Evolutionary conservation across 495 filamentous ascomycete species (phyloP).

Genomic region (Beverwykella pulmonaria): DNA sequence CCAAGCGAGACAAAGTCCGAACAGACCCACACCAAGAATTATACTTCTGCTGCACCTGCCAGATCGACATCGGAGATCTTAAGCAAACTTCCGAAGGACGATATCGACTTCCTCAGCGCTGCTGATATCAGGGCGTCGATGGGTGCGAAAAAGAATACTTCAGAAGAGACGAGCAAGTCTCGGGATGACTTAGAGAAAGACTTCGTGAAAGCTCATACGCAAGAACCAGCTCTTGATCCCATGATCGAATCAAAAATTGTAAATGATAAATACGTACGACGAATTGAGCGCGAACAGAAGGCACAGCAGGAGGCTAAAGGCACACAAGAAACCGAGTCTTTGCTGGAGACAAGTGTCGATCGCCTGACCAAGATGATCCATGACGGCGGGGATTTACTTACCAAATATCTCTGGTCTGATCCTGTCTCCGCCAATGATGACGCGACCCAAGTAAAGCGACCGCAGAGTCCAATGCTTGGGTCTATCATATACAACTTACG

Average conservation of each 20-base stretch:
- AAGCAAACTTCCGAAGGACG: conserved; percentile 21
- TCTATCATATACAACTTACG: conserved; percentile 3
- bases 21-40: background rate
- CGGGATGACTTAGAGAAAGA: conserved; percentile 23
- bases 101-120: conserved; percentile 30
- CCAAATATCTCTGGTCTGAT: conserved; percentile 22
- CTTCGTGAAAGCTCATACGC: conserved; percentile 16
- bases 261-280: conserved; percentile 22
- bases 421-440: conserved; percentile 5
- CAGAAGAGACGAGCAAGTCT: conserved; percentile 5
- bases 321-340: conserved; percentile 1
- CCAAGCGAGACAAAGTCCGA: background rate
- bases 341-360: conserved; percentile 17
- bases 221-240: conserved; percentile 5
- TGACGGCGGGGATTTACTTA: conserved; percentile 6
- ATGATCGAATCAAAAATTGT: conserved; percentile 14
- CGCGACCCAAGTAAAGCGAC: background rate
- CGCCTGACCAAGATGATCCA: conserved; percentile 20
- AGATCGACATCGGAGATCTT: conserved; percentile 20
- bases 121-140: conserved; percentile 31
- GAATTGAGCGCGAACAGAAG: conserved; percentile 11
- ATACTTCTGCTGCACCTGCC: background rate
- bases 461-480: background rate
- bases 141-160: conserved; percentile 11
- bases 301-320: background rate